Base-by-base conservation (phyloP, 257 asterid species). In the Lithospermum erythrorhizon region DNA sequence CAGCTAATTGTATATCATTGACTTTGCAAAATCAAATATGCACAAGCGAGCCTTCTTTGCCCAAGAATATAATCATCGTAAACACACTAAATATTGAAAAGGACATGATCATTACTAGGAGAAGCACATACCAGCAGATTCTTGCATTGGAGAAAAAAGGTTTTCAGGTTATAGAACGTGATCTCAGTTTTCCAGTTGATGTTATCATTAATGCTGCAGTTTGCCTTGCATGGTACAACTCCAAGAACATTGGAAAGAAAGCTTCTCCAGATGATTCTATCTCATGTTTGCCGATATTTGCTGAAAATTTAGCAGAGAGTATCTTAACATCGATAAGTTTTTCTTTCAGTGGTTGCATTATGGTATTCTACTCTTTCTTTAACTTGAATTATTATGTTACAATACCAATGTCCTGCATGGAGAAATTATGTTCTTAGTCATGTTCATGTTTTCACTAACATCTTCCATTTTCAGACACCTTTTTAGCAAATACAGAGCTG, bases 181-280 rank as follows among this genome's bases (percentile, higher is more conserved):
- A 93, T 68, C 67, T 93, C 67, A 66, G 64, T 78, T 76, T 82
- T 22, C 89, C 97, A 41, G 85, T 89, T 67, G 98, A 93, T 83
- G 53, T 93, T 56, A 79, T 86, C 52, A 68, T 86, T 64, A 79
- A 82, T 77, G 76, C 96, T 72, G 67, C 84, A 58, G 81, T 76
- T 81, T 82, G 94, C 80, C 84, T 93, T 72, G 80, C 95, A 59
- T 93, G 98, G 98, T 93, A 86, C 62, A 82, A 86, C 87, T 59
- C 79, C 74, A 86, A 74, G 79, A 89, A 84, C 76, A 81, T 93
- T 67, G 82, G 90, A 73, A 83, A 69, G 76, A 89, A 89, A 78
- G 86, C 94, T 68, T 83, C 89, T 53, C 77, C 84, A 20, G 93
- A 84, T 3, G 95, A 82, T 78, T 87, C 85, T 60, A 75, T 75